Percentiles rank a stretch among this genome's conserved stretches.
phyloP scores from a whole-genome alignment of 139 green algal genomes.

The Chlorella sp. region DNA sequence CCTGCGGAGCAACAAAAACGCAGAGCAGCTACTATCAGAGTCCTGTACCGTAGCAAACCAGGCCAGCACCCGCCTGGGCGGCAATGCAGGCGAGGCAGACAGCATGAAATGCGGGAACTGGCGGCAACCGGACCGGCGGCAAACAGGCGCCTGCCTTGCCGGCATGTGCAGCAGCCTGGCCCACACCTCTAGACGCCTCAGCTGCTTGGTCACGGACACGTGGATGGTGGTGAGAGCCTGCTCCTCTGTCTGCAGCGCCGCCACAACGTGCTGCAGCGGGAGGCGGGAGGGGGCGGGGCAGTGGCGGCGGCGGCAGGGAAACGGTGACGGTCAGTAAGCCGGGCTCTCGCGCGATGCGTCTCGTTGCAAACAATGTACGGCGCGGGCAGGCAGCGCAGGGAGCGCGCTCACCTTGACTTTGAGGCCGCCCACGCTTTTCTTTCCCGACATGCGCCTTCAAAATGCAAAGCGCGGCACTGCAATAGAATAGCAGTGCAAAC shows the following conservation, averaged over 20 bases:
- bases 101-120: background rate
- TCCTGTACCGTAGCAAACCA: background rate
- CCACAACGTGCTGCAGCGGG: slow-evolving; percentile 32
- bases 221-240: slow-evolving; percentile 28
- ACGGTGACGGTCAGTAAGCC: no score
- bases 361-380: background rate
- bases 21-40: background rate
- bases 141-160: no score
- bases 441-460: background rate
- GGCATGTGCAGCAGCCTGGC: background rate
- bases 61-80: background rate
- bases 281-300: background rate
- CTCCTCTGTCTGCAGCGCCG: slow-evolving; percentile 35
- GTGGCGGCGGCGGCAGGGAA: background rate
- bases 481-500: no score
- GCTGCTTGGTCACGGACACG: slow-evolving; percentile 29
- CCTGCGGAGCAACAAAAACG: background rate
- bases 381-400: background rate
- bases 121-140: no score
- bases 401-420: slow-evolving; percentile 16
- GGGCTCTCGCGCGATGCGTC: no score
- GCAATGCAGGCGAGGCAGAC: background rate
- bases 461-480: no score
- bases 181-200: slow-evolving; percentile 35
- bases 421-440: background rate